Percentiles rank a stretch among this genome's conserved stretches.
Conservation (phyloP, 148 eudicot genomes). For the Heliamphora exappendiculata region DNA sequence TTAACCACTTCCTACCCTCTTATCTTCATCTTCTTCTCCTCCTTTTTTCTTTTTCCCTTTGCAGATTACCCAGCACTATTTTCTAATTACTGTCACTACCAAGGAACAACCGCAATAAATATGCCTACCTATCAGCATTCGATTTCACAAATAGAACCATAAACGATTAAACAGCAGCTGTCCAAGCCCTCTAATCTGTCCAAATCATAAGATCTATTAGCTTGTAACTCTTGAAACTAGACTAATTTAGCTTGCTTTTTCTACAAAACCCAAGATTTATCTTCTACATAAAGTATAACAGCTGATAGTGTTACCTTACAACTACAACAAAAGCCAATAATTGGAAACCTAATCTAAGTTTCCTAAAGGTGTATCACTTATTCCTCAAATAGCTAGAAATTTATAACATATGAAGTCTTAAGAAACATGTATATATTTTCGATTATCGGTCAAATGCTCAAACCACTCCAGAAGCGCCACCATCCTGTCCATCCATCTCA, state of each 20-base stretch:
- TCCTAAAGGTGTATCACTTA: neutral
- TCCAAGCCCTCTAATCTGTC: neutral
- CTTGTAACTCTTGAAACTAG: neutral
- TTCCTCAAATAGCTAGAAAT: neutral
- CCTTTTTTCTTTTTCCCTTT: too few relatives aligned
- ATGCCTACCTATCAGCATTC: neutral
- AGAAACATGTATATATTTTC: neutral
- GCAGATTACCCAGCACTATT: too few relatives aligned
- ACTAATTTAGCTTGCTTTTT: neutral
- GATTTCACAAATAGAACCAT: neutral
- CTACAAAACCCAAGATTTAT: neutral
- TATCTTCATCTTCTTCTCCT: too few relatives aligned
- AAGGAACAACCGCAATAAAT: too few relatives aligned
- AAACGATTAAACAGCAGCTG: neutral
- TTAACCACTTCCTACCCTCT: too few relatives aligned
- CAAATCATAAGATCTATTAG: neutral
- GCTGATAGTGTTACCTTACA: too few relatives aligned
- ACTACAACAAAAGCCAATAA: neutral
- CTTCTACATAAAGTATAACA: too few relatives aligned
- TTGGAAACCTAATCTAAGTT: neutral
- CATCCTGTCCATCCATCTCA: constrained; percentile 2
- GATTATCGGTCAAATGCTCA: neutral
- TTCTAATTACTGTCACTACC: too few relatives aligned
- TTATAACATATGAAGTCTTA: neutral
- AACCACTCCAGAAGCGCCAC: neutral